These are phyloP conservation scores for Kwoniella botswanensis DNA, from an alignment of 768 basidiomycete species.

Conservation along the genomic window DNA sequence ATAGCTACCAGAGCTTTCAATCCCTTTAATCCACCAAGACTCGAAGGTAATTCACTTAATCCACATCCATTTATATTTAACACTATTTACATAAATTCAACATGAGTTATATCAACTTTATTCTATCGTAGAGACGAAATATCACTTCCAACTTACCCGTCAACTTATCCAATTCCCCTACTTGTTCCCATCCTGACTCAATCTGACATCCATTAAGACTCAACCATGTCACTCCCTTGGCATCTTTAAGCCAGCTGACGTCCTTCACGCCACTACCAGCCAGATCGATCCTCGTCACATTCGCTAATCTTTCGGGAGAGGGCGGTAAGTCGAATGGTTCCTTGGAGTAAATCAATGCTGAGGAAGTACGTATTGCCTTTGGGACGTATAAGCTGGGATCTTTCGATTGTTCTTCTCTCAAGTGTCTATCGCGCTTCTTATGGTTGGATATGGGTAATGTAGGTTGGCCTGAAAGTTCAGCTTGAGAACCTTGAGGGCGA, in stretches of 20 bases:
- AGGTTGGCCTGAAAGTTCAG: not conserved
- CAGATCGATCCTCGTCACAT: slow-evolving; percentile 41
- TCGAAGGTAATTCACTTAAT: slow-evolving; percentile 30
- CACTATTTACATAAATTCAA: slow-evolving; percentile 20
- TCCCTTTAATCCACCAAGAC: slow-evolving; percentile 25
- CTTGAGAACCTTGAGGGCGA: not conserved
- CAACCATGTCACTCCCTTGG: slow-evolving; percentile 46
- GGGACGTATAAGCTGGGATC: slow-evolving; percentile 45
- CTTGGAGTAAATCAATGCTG: slow-evolving; percentile 43
- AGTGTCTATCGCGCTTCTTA: not conserved
- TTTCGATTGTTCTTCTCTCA: slow-evolving; percentile 18
- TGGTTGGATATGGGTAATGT: not conserved
- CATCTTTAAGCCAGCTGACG: slow-evolving; percentile 35
- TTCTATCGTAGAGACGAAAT: too few species aligned
- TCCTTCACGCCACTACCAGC: slow-evolving; percentile 41
- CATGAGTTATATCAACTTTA: too few species aligned
- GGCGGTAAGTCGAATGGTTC: slow-evolving; percentile 42
- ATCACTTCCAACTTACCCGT: slow-evolving; percentile 33
- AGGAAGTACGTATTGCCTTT: slow-evolving; percentile 46
- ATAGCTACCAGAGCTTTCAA: slow-evolving; percentile 53
- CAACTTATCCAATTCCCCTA: slow-evolving; percentile 41
- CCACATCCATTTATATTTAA: slow-evolving; percentile 46
- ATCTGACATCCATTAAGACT: slow-evolving; percentile 44
- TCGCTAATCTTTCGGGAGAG: slow-evolving; percentile 25
- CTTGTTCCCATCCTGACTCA: slow-evolving; percentile 44